phyloP scores from a whole-genome alignment of 768 basidiomycete species.

The Boletus reticulatus region DNA sequence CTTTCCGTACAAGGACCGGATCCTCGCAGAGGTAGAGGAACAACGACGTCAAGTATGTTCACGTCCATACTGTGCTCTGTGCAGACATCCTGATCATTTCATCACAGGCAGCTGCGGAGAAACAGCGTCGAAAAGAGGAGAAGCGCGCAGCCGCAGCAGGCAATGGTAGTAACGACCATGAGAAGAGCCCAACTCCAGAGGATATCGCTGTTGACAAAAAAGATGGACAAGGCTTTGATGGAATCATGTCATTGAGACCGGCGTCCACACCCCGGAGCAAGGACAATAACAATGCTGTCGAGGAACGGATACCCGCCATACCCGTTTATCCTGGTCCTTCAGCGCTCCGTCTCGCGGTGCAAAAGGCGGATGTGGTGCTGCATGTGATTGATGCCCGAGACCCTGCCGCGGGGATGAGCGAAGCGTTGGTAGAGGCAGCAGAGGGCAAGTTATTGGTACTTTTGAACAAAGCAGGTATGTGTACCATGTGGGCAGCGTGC shows the following conservation, averaged over 20 bases:
- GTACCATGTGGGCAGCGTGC: neutral
- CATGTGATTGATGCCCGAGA: constrained; percentile 86
- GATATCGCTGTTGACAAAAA: constrained; percentile 30
- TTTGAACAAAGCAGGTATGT: constrained; percentile 85
- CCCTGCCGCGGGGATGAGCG: constrained; percentile 72
- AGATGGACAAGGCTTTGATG: constrained; percentile 37
- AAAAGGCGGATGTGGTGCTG: constrained; percentile 74
- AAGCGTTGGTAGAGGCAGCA: constrained; percentile 45
- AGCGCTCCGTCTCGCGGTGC: constrained; percentile 48
- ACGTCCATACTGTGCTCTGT: neutral
- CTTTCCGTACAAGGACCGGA: constrained; percentile 93
- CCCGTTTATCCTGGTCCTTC: constrained; percentile 27
- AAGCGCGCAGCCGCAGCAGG: constrained; percentile 45
- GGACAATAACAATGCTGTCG: neutral
- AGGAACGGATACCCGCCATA: constrained; percentile 13
- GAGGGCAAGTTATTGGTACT: constrained; percentile 58
- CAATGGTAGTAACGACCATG: constrained; percentile 27
- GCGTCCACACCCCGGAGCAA: neutral
- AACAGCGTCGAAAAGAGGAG: constrained; percentile 61
- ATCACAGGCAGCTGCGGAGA: constrained; percentile 73
- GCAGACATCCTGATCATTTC: neutral
- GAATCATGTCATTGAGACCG: constrained; percentile 28
- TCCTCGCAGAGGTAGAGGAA: constrained; percentile 86
- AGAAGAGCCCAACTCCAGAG: constrained; percentile 25
- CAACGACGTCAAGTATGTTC: constrained; percentile 63